Conservation (phyloP, 495 filamentous ascomycete genomes). For the Chlorociboria aeruginascens region DNA sequence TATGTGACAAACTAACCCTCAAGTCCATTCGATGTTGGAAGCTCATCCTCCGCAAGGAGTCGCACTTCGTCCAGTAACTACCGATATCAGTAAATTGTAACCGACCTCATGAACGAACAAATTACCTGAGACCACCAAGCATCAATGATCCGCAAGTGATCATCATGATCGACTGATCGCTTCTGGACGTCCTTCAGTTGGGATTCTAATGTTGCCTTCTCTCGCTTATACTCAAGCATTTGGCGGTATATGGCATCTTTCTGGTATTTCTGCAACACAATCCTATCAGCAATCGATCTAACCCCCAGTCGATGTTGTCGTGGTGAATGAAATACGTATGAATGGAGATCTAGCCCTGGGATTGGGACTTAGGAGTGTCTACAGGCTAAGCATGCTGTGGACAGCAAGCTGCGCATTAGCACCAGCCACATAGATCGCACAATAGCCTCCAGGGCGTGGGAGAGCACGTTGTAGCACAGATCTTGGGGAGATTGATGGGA, state of each 20-base stretch:
- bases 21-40: constrained; percentile 28
- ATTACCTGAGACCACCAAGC: constrained; percentile 85
- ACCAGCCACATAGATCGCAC: constrained; percentile 26
- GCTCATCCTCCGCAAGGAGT: constrained; percentile 43
- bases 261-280: constrained; percentile 62
- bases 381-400: constrained; percentile 25
- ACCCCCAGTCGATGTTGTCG: not conserved
- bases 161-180: constrained; percentile 66
- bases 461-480: constrained; percentile 16
- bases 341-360: constrained; percentile 7
- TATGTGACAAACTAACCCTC: constrained; percentile 41
- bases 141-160: constrained; percentile 82
- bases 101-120: constrained; percentile 3
- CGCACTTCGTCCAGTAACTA: constrained; percentile 82
- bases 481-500: not conserved
- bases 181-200: constrained; percentile 67
- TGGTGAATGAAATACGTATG: constrained; percentile 1
- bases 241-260: constrained; percentile 96
- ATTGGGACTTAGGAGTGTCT: constrained; percentile 14
- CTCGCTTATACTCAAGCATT: constrained; percentile 94
- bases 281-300: constrained; percentile 12
- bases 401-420: constrained; percentile 38
- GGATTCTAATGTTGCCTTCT: constrained; percentile 64
- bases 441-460: constrained; percentile 12
- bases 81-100: constrained; percentile 21